These are phyloP conservation scores for Nemania sp. DNA, from an alignment of 2,329 filamentous ascomycete species.

Conservation along the genomic window DNA sequence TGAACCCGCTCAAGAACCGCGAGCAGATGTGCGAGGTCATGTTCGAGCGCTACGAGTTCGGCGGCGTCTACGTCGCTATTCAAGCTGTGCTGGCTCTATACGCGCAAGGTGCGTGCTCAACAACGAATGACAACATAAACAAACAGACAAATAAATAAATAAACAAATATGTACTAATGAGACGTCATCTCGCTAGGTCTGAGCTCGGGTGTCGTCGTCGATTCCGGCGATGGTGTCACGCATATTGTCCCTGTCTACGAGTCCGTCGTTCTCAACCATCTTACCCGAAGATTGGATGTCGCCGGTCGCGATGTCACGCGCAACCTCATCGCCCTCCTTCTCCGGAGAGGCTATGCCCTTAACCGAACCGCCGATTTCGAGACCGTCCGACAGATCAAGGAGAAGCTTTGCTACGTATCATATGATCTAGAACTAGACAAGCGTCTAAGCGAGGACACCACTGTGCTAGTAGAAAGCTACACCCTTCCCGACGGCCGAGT, in stretches of 20 bases:
- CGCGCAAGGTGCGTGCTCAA: slow-evolving; percentile 79
- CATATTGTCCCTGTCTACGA: slow-evolving; percentile 99
- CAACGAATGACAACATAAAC: neutral
- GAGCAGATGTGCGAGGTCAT: slow-evolving; percentile 99
- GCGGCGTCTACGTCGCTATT: slow-evolving; percentile 96
- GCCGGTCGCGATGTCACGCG: slow-evolving; percentile 97
- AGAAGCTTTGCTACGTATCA: slow-evolving; percentile 99
- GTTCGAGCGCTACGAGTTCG: slow-evolving; percentile 96
- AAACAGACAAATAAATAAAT: neutral
- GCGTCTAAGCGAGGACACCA: slow-evolving; percentile 94
- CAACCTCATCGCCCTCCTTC: slow-evolving; percentile 92
- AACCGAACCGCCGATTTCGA: slow-evolving; percentile 99
- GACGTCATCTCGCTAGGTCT: slow-evolving; percentile 58
- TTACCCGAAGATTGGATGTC: slow-evolving; percentile 90
- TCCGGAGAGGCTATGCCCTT: slow-evolving; percentile 91
- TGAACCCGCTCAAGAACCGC: slow-evolving; percentile 96
- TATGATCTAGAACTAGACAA: slow-evolving; percentile 98
- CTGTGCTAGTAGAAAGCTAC: slow-evolving; percentile 95
- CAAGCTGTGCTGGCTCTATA: slow-evolving; percentile 96
- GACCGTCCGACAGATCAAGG: slow-evolving; percentile 98
- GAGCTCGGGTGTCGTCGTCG: slow-evolving; percentile 94
- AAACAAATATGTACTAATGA: neutral
- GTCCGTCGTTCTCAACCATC: slow-evolving; percentile 94
- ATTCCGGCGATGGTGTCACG: slow-evolving; percentile 96
- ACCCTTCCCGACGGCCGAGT: slow-evolving; percentile 95